Percentiles rank a stretch among this genome's conserved stretches.
Conservation (phyloP, 176 grass and related monocot genomes). For the Carex scoparia region DNA sequence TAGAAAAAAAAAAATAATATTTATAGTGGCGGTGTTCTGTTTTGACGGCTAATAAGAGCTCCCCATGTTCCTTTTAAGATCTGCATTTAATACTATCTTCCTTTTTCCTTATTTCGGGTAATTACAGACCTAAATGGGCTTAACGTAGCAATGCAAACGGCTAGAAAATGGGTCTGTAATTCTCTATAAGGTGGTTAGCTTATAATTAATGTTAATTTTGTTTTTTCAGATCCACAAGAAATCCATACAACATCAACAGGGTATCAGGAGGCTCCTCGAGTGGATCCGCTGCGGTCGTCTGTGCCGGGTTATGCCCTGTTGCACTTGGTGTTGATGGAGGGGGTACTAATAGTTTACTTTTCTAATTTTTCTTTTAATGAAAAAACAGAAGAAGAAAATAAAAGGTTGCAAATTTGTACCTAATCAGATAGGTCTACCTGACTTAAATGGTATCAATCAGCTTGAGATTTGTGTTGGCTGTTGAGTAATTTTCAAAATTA, state of each 20-base stretch:
- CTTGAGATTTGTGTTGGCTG: background rate
- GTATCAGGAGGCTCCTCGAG: conserved; percentile 78
- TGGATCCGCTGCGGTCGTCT: conserved; percentile 77
- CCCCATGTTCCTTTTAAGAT: background rate
- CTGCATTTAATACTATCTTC: background rate
- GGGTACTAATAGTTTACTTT: conserved; percentile 29
- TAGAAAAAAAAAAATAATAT: background rate
- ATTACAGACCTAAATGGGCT: background rate
- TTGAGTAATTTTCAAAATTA: no score
- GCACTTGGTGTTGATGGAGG: conserved; percentile 90
- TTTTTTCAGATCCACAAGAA: conserved; percentile 60
- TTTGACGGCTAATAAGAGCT: background rate
- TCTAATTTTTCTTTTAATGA: background rate
- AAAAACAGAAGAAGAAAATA: background rate
- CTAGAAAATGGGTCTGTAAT: background rate
- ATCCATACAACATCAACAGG: conserved; percentile 52
- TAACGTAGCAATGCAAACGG: background rate
- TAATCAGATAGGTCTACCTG: background rate
- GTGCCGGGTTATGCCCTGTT: conserved; percentile 71
- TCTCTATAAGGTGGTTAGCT: background rate
- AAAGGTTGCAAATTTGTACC: background rate
- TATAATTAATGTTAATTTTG: background rate
- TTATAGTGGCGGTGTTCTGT: background rate
- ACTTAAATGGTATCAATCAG: background rate
- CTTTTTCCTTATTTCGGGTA: background rate